Evolutionary conservation across 2,329 filamentous ascomycete genomes (phyloP).

Genomic region (Colletotrichum theobromicola): DNA sequence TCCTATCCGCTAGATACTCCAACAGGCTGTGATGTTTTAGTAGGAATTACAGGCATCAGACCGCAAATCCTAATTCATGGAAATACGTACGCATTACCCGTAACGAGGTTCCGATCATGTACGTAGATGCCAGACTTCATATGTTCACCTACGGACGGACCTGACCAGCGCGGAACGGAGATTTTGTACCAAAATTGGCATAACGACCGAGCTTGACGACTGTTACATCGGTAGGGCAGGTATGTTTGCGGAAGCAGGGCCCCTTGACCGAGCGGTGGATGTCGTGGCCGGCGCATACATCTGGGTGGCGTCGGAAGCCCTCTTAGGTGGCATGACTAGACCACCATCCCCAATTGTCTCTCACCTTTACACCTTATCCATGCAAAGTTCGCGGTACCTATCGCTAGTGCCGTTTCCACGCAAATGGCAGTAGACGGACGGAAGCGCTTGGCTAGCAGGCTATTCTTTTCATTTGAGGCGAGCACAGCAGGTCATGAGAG

Average conservation of each 20-base stretch:
- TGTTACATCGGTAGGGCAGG: neutral
- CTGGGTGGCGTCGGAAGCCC: neutral
- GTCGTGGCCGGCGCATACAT: neutral
- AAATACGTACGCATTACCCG: neutral
- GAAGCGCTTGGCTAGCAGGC: neutral
- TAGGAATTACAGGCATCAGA: neutral
- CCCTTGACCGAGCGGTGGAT: neutral
- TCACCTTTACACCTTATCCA: neutral
- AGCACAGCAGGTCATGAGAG: too few species aligned
- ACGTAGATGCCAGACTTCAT: neutral
- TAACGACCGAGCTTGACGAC: neutral
- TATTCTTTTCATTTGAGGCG: neutral
- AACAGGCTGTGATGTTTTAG: neutral
- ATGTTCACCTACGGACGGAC: neutral
- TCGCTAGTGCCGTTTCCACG: neutral
- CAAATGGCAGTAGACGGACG: neutral
- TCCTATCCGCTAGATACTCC: neutral
- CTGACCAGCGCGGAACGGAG: neutral
- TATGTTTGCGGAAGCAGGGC: neutral
- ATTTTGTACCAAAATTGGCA: neutral
- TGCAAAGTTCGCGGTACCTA: neutral
- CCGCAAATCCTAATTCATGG: neutral
- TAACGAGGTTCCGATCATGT: neutral
- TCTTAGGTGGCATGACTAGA: neutral
- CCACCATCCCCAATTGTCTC: neutral